Percentiles rank a stretch among this genome's conserved stretches.
Evolutionary conservation across 768 basidiomycete genomes (phyloP).

Genomic region (Trametes punicea): DNA sequence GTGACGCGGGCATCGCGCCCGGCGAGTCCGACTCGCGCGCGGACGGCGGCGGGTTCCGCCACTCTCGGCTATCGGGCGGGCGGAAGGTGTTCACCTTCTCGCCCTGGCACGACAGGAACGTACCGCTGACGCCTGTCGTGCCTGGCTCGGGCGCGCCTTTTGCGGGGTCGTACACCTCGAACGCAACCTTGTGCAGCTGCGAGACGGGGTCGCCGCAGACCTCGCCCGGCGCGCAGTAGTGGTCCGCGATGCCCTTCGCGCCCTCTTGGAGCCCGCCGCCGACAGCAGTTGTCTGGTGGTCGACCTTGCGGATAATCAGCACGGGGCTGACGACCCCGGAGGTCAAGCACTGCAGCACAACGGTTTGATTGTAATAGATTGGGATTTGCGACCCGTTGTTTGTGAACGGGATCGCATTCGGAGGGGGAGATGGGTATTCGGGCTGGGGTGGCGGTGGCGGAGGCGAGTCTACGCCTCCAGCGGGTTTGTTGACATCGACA

Average conservation of each 20-base stretch:
- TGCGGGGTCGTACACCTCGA: conserved; percentile 78
- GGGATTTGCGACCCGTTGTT: conserved; percentile 83
- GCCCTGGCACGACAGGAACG: conserved; percentile 88
- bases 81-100: conserved; percentile 92
- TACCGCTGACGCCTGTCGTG: conserved; percentile 72
- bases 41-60: conserved; percentile 42
- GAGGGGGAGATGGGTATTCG: conserved; percentile 89
- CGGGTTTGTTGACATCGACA: conserved; percentile 86
- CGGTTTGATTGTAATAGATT: conserved; percentile 95
- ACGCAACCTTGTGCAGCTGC: conserved; percentile 93
- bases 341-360: conserved; percentile 90
- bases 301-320: conserved; percentile 91
- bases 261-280: conserved; percentile 91
- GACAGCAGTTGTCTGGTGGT: conserved; percentile 83
- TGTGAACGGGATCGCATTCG: conserved; percentile 84
- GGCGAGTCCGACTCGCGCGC: conserved; percentile 32
- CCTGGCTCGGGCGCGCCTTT: conserved; percentile 72
- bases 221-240: conserved; percentile 80
- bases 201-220: conserved; percentile 93
- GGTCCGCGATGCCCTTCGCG: conserved; percentile 78
- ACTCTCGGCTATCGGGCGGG: conserved; percentile 77
- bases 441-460: conserved; percentile 80
- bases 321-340: conserved; percentile 94
- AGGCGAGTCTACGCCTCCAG: conserved; percentile 70
- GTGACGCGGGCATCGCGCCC: conserved; percentile 62